These are phyloP conservation scores for Diaporthe sp. DNA, from an alignment of 2,329 filamentous ascomycete species.

Conservation along the genomic window DNA sequence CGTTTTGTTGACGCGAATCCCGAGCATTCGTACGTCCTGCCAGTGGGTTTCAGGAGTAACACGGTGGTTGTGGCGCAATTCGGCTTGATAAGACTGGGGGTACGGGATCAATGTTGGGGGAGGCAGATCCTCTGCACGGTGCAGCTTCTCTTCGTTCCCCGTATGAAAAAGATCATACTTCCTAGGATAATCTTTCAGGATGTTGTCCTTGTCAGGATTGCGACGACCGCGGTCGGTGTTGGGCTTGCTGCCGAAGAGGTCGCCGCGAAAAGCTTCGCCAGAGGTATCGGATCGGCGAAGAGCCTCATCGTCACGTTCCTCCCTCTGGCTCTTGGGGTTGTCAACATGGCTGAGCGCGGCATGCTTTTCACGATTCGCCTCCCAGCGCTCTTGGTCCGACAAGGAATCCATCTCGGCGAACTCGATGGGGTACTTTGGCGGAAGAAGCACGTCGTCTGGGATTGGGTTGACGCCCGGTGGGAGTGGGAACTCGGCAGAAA, in stretches of 20 bases:
- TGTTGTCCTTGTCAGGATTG: conserved; percentile 48
- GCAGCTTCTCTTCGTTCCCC: conserved; percentile 27
- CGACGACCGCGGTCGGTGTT: conserved; percentile 34
- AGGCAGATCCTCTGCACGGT: conserved; percentile 34
- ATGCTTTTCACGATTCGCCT: conserved; percentile 36
- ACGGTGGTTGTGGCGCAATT: conserved; percentile 73
- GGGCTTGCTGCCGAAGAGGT: conserved; percentile 28
- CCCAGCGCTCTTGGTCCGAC: conserved; percentile 16
- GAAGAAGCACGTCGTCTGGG: conserved; percentile 77
- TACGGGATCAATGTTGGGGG: conserved; percentile 62
- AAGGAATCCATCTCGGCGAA: conserved; percentile 31
- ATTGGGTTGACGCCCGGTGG: conserved; percentile 76
- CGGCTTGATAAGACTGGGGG: conserved; percentile 65
- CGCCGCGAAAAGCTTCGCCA: conserved; percentile 23
- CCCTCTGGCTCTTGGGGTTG: conserved; percentile 31
- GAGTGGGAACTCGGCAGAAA: conserved; percentile 77
- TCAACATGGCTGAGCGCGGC: conserved; percentile 40
- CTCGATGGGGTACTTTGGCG: conserved; percentile 72
- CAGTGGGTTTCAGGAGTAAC: conserved; percentile 83
- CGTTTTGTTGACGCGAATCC: conserved; percentile 59
- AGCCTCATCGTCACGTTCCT: conserved; percentile 37
- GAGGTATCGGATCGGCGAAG: conserved; percentile 21
- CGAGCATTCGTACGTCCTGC: conserved; percentile 92
- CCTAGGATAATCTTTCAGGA: conserved; percentile 47
- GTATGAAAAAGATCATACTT: conserved; percentile 46